Conservation (phyloP, 768 basidiomycete species). For the Pleurotus ostreatus region DNA sequence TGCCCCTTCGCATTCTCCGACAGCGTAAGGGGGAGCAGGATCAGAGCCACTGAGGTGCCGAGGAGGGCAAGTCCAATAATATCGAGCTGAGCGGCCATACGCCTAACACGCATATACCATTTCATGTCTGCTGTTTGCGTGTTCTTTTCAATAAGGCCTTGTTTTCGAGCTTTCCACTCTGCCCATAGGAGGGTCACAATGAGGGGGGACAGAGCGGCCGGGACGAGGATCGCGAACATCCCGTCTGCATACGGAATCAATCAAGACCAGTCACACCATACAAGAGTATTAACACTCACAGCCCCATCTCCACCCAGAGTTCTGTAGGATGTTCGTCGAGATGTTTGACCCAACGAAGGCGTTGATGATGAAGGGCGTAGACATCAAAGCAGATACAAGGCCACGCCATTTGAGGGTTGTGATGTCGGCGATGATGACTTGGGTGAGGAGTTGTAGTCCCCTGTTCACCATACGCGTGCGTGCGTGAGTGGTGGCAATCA, state of each 20-base stretch:
- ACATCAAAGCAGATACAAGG: conserved; percentile 30
- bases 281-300: conserved; percentile 35
- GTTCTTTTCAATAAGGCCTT: conserved; percentile 21
- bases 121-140: conserved; percentile 1
- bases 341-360: conserved; percentile 65
- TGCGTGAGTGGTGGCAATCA: no score
- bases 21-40: conserved; percentile 54
- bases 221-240: conserved; percentile 57
- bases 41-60: conserved; percentile 43
- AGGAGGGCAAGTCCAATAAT: conserved; percentile 48
- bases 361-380: conserved; percentile 56
- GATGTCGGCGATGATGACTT: conserved; percentile 61
- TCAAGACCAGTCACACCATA: background rate
- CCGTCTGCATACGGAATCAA: conserved; percentile 30
- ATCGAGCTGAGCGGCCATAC: conserved; percentile 36
- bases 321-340: conserved; percentile 36
- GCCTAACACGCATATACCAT: conserved; percentile 17
- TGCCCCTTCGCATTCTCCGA: conserved; percentile 31
- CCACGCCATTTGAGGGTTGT: conserved; percentile 57
- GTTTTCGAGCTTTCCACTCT: conserved; percentile 40
- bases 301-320: conserved; percentile 64
- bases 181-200: conserved; percentile 54
- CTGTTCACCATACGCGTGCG: conserved; percentile 21
- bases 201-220: conserved; percentile 44
- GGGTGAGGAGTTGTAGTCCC: conserved; percentile 60